Evolutionary conservation across 257 asterid species (phyloP).

Genomic region (Cinchona pubescens): DNA sequence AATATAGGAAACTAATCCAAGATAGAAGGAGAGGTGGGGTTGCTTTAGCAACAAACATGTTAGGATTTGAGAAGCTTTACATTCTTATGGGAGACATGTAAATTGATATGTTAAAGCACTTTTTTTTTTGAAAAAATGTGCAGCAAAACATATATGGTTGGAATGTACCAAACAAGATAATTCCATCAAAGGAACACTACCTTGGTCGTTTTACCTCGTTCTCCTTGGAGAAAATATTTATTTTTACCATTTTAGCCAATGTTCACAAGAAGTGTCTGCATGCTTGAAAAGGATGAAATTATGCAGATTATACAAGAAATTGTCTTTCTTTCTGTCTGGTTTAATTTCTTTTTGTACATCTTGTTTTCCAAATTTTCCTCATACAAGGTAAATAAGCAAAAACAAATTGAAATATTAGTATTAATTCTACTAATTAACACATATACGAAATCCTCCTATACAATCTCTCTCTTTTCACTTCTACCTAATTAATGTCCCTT

Average conservation of each 20-base stretch:
- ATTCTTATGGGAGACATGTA: background rate
- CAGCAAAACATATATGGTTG: background rate
- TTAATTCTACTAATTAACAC: slow-evolving; percentile 9
- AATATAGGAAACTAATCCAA: background rate
- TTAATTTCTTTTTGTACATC: background rate
- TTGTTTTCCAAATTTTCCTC: background rate
- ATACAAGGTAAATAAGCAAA: slow-evolving; percentile 4
- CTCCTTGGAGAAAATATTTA: background rate
- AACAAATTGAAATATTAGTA: slow-evolving; percentile 12
- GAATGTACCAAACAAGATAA: slow-evolving; percentile 13
- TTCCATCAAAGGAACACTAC: background rate
- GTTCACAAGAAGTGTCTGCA: background rate
- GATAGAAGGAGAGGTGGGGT: background rate
- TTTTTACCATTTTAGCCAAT: background rate
- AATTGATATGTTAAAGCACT: background rate
- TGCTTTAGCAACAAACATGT: slow-evolving; percentile 5
- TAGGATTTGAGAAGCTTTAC: background rate
- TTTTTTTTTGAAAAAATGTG: too few species aligned
- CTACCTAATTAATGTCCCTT: slow-evolving; percentile 31
- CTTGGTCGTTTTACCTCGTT: slow-evolving; percentile 7
- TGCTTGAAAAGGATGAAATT: background rate
- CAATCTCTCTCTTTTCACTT: slow-evolving; percentile 28
- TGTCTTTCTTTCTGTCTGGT: background rate
- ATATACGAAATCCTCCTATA: slow-evolving; percentile 37
- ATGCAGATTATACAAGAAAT: slow-evolving; percentile 1